Conservation (phyloP, 1,284 basidiomycete genomes). For the Trichosporon coremiiforme region DNA sequence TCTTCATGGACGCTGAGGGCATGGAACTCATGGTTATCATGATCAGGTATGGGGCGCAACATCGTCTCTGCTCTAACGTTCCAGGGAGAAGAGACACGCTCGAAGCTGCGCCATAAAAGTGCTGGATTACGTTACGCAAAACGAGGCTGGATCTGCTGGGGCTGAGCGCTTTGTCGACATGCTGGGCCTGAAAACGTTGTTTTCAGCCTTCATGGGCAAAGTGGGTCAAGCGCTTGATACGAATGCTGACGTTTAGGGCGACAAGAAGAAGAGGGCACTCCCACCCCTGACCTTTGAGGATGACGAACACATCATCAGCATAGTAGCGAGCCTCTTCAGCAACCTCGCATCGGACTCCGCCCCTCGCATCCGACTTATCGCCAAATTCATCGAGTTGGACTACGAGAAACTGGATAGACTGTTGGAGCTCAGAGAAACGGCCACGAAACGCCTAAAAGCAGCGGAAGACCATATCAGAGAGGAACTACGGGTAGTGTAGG, state of each 20-base stretch:
- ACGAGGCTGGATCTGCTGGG: slow-evolving; percentile 68
- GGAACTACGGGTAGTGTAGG: slow-evolving; percentile 65
- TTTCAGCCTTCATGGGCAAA: slow-evolving; percentile 91
- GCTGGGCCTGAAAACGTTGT: slow-evolving; percentile 83
- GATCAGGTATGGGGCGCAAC: slow-evolving; percentile 70
- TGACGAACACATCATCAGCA: slow-evolving; percentile 80
- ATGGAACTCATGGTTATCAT: slow-evolving; percentile 95
- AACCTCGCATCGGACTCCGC: slow-evolving; percentile 84
- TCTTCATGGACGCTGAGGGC: slow-evolving; percentile 87
- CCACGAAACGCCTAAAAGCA: slow-evolving; percentile 63
- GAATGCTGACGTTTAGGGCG: slow-evolving; percentile 32
- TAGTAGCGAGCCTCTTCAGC: slow-evolving; percentile 84
- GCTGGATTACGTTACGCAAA: slow-evolving; percentile 86
- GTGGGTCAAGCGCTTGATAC: slow-evolving; percentile 56
- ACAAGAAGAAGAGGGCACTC: slow-evolving; percentile 66
- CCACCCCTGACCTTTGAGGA: slow-evolving; percentile 70
- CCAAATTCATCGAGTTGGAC: slow-evolving; percentile 88
- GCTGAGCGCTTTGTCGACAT: slow-evolving; percentile 87
- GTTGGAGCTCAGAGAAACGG: slow-evolving; percentile 78
- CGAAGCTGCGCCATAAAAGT: slow-evolving; percentile 83
- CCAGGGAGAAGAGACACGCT: slow-evolving; percentile 77
- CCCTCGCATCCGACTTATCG: slow-evolving; percentile 75
- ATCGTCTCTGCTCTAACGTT: slow-evolving; percentile 7
- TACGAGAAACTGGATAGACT: slow-evolving; percentile 94
- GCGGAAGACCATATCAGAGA: slow-evolving; percentile 67